A percentile compares a stretch with the other conserved stretches of the same genome.
Evolutionary conservation across 202 grass and related monocot species (phyloP).

Genomic region (Hordeum pubiflorum): DNA sequence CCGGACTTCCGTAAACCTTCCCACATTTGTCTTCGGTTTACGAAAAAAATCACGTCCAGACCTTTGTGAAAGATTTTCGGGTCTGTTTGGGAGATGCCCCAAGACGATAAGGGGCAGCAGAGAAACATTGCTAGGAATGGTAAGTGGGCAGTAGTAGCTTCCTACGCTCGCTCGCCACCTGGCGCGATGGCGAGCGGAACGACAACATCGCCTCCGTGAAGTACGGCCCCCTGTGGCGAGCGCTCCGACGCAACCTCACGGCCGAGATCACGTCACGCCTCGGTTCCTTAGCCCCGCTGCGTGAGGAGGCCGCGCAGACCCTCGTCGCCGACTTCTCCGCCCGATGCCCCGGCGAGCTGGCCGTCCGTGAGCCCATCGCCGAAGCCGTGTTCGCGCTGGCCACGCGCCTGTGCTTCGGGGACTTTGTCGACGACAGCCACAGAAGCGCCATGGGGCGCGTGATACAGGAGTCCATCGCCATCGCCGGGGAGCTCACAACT

Average conservation of each 20-base stretch:
- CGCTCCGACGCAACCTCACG: constrained; percentile 14
- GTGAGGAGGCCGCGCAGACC: neutral
- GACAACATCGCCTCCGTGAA: constrained; percentile 1
- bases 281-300: neutral
- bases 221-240: constrained; percentile 12
- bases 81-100: no score
- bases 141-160: no score
- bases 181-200: neutral
- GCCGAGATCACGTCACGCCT: neutral
- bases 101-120: no score
- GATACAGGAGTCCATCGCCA: neutral
- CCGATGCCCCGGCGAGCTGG: neutral
- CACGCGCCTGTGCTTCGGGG: constrained; percentile 37
- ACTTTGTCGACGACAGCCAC: neutral
- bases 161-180: neutral
- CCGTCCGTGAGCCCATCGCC: constrained; percentile 4
- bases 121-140: no score
- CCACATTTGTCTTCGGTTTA: no score
- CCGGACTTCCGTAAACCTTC: no score
- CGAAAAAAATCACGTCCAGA: no score
- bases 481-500: neutral
- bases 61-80: no score
- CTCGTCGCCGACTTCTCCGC: neutral
- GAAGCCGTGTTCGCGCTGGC: constrained; percentile 16
- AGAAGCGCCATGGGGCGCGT: neutral